These are phyloP conservation scores for Trypanosoma theileri DNA, from an alignment of 208 protist genomes.

Conservation along the genomic window DNA sequence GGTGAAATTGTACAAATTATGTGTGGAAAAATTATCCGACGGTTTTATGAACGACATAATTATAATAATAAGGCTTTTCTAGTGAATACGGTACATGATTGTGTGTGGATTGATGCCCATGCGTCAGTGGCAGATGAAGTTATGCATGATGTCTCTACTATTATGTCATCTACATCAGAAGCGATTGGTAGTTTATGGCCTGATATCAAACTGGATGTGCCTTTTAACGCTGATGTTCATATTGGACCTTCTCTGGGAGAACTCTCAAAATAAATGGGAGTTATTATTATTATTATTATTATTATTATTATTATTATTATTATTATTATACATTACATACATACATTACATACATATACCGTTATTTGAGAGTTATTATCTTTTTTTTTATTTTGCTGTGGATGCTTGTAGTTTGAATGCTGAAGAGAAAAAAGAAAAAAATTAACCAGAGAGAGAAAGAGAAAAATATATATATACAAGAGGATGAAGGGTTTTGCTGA, in stretches of 20 bases:
- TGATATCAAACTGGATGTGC: slow-evolving; percentile 85
- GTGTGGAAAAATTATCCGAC: slow-evolving; percentile 81
- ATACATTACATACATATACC: slow-evolving; percentile 13
- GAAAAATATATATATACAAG: too few relatives aligned
- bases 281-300: not conserved
- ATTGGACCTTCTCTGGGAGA: slow-evolving; percentile 74
- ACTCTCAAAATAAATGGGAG: slow-evolving; percentile 30
- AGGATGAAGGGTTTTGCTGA: too few relatives aligned
- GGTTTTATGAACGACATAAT: slow-evolving; percentile 73
- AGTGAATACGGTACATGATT: slow-evolving; percentile 92
- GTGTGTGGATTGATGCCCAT: slow-evolving; percentile 90
- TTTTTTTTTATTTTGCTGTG: not conserved
- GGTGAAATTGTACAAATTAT: slow-evolving; percentile 92
- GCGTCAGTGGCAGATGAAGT: slow-evolving; percentile 75
- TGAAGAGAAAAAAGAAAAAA: too few relatives aligned
- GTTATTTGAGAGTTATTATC: not conserved
- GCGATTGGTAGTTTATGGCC: slow-evolving; percentile 77
- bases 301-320: slow-evolving; percentile 1
- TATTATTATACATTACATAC: slow-evolving; percentile 5
- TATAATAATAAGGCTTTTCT: slow-evolving; percentile 84
- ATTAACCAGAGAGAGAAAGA: too few relatives aligned
- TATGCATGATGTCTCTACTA: slow-evolving; percentile 52
- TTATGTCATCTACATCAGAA: slow-evolving; percentile 78
- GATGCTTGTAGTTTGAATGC: too few relatives aligned
- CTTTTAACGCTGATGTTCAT: slow-evolving; percentile 82